phyloP scores from a whole-genome alignment of 2,329 filamentous ascomycete species.

The Escovopsis weberi region DNA sequence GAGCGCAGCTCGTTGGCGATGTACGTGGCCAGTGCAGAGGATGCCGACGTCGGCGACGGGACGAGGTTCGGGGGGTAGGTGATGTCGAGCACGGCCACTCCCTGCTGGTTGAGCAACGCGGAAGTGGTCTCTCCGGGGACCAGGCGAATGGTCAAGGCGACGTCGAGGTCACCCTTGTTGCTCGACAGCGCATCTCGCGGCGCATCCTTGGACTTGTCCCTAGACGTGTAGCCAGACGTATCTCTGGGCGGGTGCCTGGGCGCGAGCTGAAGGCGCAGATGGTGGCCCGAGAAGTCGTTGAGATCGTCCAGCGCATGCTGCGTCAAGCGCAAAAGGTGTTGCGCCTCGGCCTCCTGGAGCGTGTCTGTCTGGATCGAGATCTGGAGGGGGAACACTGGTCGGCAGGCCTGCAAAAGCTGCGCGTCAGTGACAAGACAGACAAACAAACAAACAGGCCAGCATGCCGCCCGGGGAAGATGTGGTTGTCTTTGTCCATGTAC shows the following conservation, averaged over 20 bases:
- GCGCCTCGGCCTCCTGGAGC: slow-evolving; percentile 51
- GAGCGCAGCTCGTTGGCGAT: slow-evolving; percentile 64
- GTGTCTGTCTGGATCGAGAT: slow-evolving; percentile 61
- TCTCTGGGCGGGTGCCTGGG: slow-evolving; percentile 8
- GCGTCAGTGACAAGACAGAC: slow-evolving; percentile 1
- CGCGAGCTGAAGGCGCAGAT: slow-evolving; percentile 41
- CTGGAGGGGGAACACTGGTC: slow-evolving; percentile 73
- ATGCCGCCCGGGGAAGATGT: no score
- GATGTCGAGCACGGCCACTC: slow-evolving; percentile 55
- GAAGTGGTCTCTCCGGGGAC: slow-evolving; percentile 46
- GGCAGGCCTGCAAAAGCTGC: slow-evolving; percentile 82
- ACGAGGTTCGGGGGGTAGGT: slow-evolving; percentile 58
- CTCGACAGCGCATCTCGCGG: no score
- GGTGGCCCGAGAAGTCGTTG: slow-evolving; percentile 75
- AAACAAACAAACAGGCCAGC: no score
- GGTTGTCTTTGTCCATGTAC: slow-evolving; percentile 29
- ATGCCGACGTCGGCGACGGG: slow-evolving; percentile 51
- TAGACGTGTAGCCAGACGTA: no score
- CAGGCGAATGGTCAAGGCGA: slow-evolving; percentile 58
- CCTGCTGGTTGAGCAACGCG: slow-evolving; percentile 51
- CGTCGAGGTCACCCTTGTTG: slow-evolving; percentile 16
- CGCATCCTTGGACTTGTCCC: no score
- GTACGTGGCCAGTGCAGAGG: slow-evolving; percentile 60
- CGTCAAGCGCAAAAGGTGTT: slow-evolving; percentile 62
- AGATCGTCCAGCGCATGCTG: slow-evolving; percentile 77